A percentile compares a stretch with the other conserved stretches of the same genome.
Evolutionary conservation across 495 filamentous ascomycete species (phyloP).

Genomic region (Aspergillus funiculosus): DNA sequence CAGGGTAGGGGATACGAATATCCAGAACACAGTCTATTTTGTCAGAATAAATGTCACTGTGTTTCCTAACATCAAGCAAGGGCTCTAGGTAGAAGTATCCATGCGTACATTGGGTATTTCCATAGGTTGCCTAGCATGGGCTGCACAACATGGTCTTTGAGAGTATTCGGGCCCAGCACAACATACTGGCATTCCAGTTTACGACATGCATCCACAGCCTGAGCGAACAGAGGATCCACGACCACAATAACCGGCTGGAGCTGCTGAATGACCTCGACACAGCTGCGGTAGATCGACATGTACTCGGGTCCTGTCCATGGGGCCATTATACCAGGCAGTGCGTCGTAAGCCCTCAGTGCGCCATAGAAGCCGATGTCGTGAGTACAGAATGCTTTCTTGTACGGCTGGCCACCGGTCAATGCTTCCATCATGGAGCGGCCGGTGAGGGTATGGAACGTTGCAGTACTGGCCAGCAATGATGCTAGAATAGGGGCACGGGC

Average conservation of each 20-base stretch:
- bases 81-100: neutral
- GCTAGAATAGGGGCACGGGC: neutral
- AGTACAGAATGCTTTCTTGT: constrained; percentile 9
- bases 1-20: constrained; percentile 32
- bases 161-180: constrained; percentile 35
- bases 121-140: constrained; percentile 28
- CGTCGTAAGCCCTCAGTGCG: constrained; percentile 18
- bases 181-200: constrained; percentile 17
- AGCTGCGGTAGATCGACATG: constrained; percentile 30
- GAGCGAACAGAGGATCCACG: constrained; percentile 36
- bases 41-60: neutral
- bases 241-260: constrained; percentile 34
- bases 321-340: constrained; percentile 13
- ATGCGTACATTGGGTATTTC: constrained; percentile 29
- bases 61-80: neutral
- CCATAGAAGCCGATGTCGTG: constrained; percentile 20
- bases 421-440: constrained; percentile 28
- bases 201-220: constrained; percentile 38
- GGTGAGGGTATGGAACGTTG: constrained; percentile 28
- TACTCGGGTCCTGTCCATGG: constrained; percentile 38
- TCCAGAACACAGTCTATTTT: constrained; percentile 26
- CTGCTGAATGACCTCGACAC: constrained; percentile 26
- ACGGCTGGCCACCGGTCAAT: constrained; percentile 1
- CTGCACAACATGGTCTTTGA: constrained; percentile 30
- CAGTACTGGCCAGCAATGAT: neutral